These are phyloP conservation scores for Digitaria exilis DNA, from an alignment of 202 grass and related monocot genomes.

Conservation along the genomic window DNA sequence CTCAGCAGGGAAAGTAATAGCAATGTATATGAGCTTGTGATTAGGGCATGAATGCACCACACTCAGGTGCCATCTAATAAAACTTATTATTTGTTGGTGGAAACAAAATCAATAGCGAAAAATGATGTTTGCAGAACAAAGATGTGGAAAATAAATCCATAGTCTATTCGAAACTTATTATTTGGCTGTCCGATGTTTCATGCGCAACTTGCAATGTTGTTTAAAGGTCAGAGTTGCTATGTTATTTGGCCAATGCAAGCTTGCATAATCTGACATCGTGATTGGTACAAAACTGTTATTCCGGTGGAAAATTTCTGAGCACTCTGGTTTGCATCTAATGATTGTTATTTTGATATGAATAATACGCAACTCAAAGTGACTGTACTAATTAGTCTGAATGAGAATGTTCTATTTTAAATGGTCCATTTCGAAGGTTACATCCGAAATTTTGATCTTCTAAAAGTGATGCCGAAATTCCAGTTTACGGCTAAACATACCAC, in stretches of 20 bases:
- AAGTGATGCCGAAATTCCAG: background rate
- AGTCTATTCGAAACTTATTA: background rate
- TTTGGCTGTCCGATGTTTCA: background rate
- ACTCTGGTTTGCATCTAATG: background rate
- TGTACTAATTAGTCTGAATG: background rate
- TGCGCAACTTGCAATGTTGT: background rate
- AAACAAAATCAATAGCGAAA: background rate
- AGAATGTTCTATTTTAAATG: background rate
- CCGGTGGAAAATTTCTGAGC: background rate
- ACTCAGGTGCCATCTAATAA: conserved; percentile 39
- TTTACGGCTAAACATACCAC: conserved; percentile 10
- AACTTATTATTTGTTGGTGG: conserved; percentile 8
- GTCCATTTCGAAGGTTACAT: background rate
- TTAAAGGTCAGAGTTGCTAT: background rate
- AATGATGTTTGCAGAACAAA: conserved; percentile 32
- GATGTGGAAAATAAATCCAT: conserved; percentile 33
- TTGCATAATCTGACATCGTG: no score
- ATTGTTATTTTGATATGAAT: background rate
- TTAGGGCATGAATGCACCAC: conserved; percentile 68
- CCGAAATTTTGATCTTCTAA: background rate
- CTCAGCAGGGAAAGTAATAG: conserved; percentile 71
- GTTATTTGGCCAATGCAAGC: no score
- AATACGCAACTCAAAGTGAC: background rate
- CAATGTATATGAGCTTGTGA: conserved; percentile 82
- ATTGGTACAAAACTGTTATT: no score